Base-by-base conservation (phyloP, 306 rosid species). In the Begonia loranthoides region DNA sequence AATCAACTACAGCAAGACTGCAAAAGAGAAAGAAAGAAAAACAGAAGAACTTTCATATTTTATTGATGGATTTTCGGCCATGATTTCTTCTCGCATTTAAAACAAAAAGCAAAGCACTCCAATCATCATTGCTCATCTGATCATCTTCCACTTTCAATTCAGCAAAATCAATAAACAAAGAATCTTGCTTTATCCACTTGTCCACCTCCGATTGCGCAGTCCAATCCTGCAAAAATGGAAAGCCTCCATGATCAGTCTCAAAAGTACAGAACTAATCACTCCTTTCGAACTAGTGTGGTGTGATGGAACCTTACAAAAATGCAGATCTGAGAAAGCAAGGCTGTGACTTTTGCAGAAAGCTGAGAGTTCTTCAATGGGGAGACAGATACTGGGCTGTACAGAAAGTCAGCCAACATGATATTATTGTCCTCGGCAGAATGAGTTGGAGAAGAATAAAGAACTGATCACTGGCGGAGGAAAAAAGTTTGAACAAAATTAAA, bases 121-220 rank as follows among this genome's bases (percentile, higher is more conserved):
- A 56, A 61, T 70, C 73, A 77, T 81, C 84, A 69, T 72, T 72
- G 36, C 36, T 28, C 36, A 0, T 7, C 77, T 78, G 83, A 65
- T 71, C 57, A 58, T 58, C 75, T 76, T 80, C 54, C 70, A 71
- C 62, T 64, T 53, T n/a, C n/a, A n/a, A n/a, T n/a, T n/a, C n/a
- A n/a, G n/a, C n/a, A n/a, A 70, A 71, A 71, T 67, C 82, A 67
- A 63, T 56, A 78, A 84, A 84, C 63, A 72, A 55, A 70, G 58
- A 72, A 70, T 64, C 59, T 11, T 38, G 73, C 59, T 71, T 69
- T 19, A 64, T 79, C 68, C 72, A 77, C 77, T 39, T 45, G 72
- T 58, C 70, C 54, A 11, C 51, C 53, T 61, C 10, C 49, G 39
- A 38, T 61, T 50, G 67, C 63, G 10, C 8, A 40, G 52, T 60